Conservation (phyloP, 208 protist species). For the Trypanosoma vivax region DNA sequence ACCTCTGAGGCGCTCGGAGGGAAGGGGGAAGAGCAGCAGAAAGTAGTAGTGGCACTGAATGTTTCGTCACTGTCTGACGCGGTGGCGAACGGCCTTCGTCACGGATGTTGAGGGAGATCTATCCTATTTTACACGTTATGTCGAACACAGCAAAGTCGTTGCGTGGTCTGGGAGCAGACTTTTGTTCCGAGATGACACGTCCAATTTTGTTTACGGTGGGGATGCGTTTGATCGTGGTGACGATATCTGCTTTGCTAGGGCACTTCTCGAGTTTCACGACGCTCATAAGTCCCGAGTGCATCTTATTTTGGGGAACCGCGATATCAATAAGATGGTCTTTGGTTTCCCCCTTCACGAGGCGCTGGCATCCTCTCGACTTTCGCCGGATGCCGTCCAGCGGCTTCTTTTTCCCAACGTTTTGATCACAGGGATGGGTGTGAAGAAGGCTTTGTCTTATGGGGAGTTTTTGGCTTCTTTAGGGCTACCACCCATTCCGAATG, state of each 20-base stretch:
- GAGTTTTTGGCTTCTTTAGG: conserved; percentile 9
- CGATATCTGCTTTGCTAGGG: conserved; percentile 55
- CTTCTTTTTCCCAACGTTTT: conserved; percentile 19
- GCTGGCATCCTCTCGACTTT: conserved; percentile 16
- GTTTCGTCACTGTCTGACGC: conserved; percentile 16
- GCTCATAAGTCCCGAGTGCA: conserved; percentile 70
- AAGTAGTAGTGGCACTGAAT: conserved; percentile 9
- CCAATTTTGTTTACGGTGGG: conserved; percentile 86
- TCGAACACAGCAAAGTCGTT: conserved; percentile 29
- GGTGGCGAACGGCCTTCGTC: conserved; percentile 49
- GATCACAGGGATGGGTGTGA: conserved; percentile 9
- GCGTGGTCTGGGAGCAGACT: conserved; percentile 19
- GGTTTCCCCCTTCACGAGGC: conserved; percentile 7
- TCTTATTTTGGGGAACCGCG: conserved; percentile 86
- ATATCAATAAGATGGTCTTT: conserved; percentile 88
- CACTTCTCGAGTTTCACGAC: conserved; percentile 68
- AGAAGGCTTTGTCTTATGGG: conserved; percentile 7
- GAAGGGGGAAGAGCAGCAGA: background rate
- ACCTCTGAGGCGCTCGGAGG: no score
- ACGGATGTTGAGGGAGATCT: conserved; percentile 89
- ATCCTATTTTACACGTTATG: conserved; percentile 68
- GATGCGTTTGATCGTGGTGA: conserved; percentile 84
- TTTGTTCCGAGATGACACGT: conserved; percentile 32
- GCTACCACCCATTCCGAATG: conserved; percentile 2
- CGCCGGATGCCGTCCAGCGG: conserved; percentile 15